These are phyloP conservation scores for Helichrysum umbraculigerum DNA, from an alignment of 129 eudicot genomes.

Conservation along the genomic window DNA sequence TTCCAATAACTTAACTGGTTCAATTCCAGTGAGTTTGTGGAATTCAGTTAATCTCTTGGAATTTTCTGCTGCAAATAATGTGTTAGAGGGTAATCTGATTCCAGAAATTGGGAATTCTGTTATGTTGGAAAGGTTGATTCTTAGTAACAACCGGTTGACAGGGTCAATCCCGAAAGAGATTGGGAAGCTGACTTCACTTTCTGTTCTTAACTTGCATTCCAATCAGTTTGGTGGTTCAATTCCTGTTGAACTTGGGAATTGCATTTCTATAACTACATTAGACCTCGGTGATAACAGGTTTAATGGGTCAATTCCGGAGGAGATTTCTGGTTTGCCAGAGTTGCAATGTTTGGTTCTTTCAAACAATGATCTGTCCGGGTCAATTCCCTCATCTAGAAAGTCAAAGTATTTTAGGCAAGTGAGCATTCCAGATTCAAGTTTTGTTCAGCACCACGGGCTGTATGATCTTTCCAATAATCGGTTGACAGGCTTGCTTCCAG, in stretches of 20 bases:
- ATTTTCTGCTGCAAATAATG: constrained; percentile 69
- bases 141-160: constrained; percentile 41
- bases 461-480: constrained; percentile 61
- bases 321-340: constrained; percentile 45
- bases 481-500: constrained; percentile 61
- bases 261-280: constrained; percentile 52
- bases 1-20: constrained; percentile 65
- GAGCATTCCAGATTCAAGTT: constrained; percentile 60
- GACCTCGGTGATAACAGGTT: constrained; percentile 55
- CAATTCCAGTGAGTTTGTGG: constrained; percentile 56
- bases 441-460: constrained; percentile 64
- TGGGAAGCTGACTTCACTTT: constrained; percentile 47
- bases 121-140: constrained; percentile 46
- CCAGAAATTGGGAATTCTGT: constrained; percentile 46
- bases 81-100: constrained; percentile 47
- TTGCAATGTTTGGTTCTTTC: constrained; percentile 66
- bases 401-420: constrained; percentile 56
- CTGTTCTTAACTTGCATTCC: constrained; percentile 55
- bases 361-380: constrained; percentile 53
- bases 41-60: constrained; percentile 47
- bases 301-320: constrained; percentile 58
- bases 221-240: constrained; percentile 51
- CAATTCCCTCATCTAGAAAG: constrained; percentile 50
- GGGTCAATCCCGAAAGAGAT: constrained; percentile 59
- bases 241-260: constrained; percentile 53